Evolutionary conservation across 139 green algal genomes (phyloP).

Genomic region (Zygnema cylindricum): DNA sequence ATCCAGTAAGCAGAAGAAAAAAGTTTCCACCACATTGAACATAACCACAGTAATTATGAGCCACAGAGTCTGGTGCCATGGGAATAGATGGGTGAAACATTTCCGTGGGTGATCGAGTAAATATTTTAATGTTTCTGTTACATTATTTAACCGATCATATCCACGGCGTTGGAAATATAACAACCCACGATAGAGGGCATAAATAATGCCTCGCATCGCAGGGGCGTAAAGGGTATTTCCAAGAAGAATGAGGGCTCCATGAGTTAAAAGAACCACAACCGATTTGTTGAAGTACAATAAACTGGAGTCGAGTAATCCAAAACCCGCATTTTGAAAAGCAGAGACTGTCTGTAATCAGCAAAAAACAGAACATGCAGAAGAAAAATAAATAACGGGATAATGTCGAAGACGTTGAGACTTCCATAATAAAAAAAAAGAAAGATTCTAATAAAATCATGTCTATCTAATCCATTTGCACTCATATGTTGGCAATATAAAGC

Average conservation of each 20-base stretch:
- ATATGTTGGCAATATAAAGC: too few relatives aligned
- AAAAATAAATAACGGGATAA: background rate
- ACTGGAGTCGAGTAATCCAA: constrained; percentile 41
- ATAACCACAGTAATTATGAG: constrained; percentile 37
- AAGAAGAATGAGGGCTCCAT: constrained; percentile 42
- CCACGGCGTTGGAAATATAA: background rate
- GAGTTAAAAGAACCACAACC: background rate
- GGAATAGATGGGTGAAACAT: constrained; percentile 46
- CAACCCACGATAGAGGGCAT: background rate
- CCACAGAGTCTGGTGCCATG: constrained; percentile 32
- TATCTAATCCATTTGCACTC: background rate
- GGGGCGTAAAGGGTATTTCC: constrained; percentile 54
- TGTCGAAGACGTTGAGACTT: background rate
- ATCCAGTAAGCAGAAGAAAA: constrained; percentile 51
- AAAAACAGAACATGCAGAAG: background rate
- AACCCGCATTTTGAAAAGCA: constrained; percentile 52
- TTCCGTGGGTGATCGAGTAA: constrained; percentile 42
- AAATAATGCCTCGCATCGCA: constrained; percentile 18
- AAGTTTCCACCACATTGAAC: constrained; percentile 36
- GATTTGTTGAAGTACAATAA: constrained; percentile 38
- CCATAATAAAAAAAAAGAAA: background rate
- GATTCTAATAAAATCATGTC: background rate
- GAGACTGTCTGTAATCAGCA: constrained; percentile 57
- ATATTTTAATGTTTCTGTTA: constrained; percentile 10
- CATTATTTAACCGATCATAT: background rate